phyloP scores from a whole-genome alignment of 225 moss, liverwort and hornwort genomes.

The Pseudoscleropodium purum region DNA sequence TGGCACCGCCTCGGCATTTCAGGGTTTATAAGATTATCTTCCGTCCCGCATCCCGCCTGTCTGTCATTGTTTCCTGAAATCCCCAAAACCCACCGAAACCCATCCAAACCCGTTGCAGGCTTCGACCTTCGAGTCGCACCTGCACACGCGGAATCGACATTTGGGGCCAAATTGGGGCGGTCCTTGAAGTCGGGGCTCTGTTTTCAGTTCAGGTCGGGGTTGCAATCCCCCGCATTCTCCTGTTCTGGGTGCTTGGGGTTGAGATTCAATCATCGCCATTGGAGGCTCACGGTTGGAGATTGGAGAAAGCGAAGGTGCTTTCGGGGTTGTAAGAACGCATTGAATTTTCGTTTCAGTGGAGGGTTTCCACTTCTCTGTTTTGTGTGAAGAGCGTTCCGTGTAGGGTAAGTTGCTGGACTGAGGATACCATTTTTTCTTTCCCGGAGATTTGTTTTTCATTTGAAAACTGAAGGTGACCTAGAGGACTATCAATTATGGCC shows the following conservation, averaged over 20 bases:
- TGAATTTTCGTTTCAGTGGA: neutral
- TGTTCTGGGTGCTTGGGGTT: neutral
- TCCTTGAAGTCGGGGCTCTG: neutral
- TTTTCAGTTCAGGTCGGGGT: neutral
- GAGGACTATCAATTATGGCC: neutral
- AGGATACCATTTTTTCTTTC: neutral
- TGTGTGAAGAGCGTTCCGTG: neutral
- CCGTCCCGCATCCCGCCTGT: neutral
- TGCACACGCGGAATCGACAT: neutral
- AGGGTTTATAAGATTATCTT: neutral
- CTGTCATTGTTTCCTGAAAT: neutral
- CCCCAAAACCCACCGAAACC: neutral
- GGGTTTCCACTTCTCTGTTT: neutral
- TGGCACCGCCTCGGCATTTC: neutral
- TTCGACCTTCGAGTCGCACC: neutral
- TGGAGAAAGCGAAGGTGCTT: neutral
- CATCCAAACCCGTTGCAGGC: neutral
- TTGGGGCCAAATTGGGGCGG: neutral
- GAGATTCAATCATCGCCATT: neutral
- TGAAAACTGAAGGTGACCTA: neutral
- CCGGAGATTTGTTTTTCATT: neutral
- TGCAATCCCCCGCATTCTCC: neutral
- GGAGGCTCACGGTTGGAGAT: neutral
- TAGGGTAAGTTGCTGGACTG: neutral
- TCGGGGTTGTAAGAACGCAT: neutral